These are phyloP conservation scores for sorghum (Sorghum bicolor) DNA, from an alignment of 176 grass and related monocot genomes.

Conservation along the genomic window Sorghum_bicolor_NCBIv3 NC_012876.2:60748501-60749000, in stretches of 20 bases:
- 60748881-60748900: neutral
- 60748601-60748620: neutral
- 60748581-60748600: neutral
- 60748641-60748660: neutral
- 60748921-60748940: neutral
- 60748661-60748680: neutral
- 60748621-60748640: neutral
- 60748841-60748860: neutral
- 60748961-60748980: constrained; percentile 5
- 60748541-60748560: neutral
- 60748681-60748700: neutral
- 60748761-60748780: neutral
- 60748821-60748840: neutral
- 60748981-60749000: constrained; percentile 47
- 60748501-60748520: neutral
- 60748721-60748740: neutral
- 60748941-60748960: neutral
- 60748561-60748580: neutral
- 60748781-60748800: constrained; percentile 1
- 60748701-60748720: neutral
- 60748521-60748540: constrained; percentile 13
- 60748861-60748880: neutral
- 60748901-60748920: constrained; percentile 1
- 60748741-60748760: neutral
- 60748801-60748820: constrained; percentile 5